These are phyloP conservation scores for Monascus purpureus DNA, from an alignment of 495 filamentous ascomycete genomes.

Conservation along the genomic window DNA sequence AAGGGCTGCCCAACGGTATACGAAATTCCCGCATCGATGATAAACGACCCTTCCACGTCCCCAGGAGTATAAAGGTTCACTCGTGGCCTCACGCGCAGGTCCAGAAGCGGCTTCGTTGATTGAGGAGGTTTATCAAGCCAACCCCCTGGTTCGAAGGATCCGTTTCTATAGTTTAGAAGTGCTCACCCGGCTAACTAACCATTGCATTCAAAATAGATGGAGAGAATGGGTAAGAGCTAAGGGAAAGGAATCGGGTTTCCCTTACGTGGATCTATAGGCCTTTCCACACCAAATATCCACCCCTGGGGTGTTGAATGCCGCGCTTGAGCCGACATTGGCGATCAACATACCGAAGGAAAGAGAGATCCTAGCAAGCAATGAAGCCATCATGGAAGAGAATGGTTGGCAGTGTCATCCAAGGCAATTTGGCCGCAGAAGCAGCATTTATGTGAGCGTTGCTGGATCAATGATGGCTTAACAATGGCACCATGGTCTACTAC, in stretches of 20 bases:
- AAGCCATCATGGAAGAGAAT: not conserved
- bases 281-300: constrained; percentile 44
- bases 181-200: too few relatives aligned
- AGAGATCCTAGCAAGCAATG: not conserved
- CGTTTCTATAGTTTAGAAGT: constrained; percentile 35
- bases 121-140: constrained; percentile 31
- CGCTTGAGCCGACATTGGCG: too few relatives aligned
- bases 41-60: constrained; percentile 40
- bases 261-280: constrained; percentile 38
- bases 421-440: too few relatives aligned
- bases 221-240: too few relatives aligned
- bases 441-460: too few relatives aligned
- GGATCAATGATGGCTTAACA: too few relatives aligned
- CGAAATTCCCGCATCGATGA: constrained; percentile 45
- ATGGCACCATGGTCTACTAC: not conserved
- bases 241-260: too few relatives aligned
- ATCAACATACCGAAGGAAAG: not conserved
- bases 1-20: constrained; percentile 31
- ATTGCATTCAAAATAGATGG: too few relatives aligned
- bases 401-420: too few relatives aligned
- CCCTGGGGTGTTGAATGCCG: constrained; percentile 15
- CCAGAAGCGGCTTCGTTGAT: constrained; percentile 30
- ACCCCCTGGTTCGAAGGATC: constrained; percentile 47
- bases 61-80: constrained; percentile 45
- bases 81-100: constrained; percentile 44